Conservation (phyloP, 768 basidiomycete genomes). For the Agaricus sinodeliciosus region DNA sequence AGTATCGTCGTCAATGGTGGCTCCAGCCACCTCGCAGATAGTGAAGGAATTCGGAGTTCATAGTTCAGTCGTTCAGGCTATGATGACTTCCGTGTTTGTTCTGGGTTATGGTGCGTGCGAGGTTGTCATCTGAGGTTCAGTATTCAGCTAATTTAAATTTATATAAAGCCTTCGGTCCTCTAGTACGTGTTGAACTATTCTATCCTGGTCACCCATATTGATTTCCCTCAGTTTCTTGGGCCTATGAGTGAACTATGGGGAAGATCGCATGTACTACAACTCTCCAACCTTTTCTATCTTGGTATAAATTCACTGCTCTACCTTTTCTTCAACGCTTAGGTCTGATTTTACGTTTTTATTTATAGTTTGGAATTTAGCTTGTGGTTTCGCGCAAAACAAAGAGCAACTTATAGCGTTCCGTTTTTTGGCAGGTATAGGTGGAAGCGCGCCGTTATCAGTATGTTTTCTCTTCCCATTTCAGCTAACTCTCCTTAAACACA, state of each 20-base stretch:
- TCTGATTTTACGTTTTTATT: not conserved
- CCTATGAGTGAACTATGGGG: conserved; percentile 72
- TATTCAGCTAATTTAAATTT: not conserved
- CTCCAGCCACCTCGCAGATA: conserved; percentile 52
- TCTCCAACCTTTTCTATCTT: conserved; percentile 60
- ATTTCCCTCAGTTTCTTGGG: conserved; percentile 32
- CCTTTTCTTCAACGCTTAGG: not conserved
- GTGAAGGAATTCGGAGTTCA: conserved; percentile 50
- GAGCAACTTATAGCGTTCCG: conserved; percentile 60
- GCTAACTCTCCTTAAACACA: conserved; percentile 20
- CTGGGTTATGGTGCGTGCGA: conserved; percentile 46
- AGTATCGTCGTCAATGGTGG: conserved; percentile 68
- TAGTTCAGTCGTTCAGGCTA: conserved; percentile 37
- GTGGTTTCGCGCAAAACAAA: conserved; percentile 56
- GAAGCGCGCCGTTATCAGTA: conserved; percentile 62
- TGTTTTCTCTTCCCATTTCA: conserved; percentile 31
- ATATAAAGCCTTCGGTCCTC: conserved; percentile 41
- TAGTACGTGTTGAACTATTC: conserved; percentile 23
- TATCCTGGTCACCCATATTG: not conserved
- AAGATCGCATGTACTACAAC: conserved; percentile 52
- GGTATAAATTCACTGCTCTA: conserved; percentile 25
- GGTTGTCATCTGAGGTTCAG: not conserved
- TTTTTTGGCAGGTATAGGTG: conserved; percentile 65
- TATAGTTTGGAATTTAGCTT: conserved; percentile 55
- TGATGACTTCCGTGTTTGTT: conserved; percentile 51